Percentiles rank a stretch among this genome's conserved stretches.
Evolutionary conservation across 2,329 filamentous ascomycete species (phyloP).

Genomic region (Ophiobolus disseminans): DNA sequence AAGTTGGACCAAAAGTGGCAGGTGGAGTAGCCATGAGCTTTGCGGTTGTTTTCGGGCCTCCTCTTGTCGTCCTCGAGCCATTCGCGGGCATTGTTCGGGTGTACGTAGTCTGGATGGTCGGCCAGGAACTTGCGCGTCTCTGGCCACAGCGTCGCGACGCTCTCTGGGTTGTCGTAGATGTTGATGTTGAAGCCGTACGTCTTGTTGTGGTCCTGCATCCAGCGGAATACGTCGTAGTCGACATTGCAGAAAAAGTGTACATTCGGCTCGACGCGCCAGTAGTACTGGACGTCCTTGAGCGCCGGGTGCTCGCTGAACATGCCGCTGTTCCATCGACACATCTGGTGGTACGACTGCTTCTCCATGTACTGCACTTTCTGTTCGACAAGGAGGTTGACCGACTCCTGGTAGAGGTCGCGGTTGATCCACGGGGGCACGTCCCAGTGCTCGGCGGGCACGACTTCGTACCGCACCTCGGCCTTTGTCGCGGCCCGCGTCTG

Average conservation of each 20-base stretch:
- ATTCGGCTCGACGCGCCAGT: constrained; percentile 98
- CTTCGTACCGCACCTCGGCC: constrained; percentile 83
- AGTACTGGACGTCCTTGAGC: constrained; percentile 81
- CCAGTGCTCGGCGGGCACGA: constrained; percentile 97
- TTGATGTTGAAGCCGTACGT: constrained; percentile 99
- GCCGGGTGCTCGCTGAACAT: constrained; percentile 97
- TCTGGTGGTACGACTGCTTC: constrained; percentile 93
- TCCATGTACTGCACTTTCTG: constrained; percentile 89
- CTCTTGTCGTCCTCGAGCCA: constrained; percentile 83
- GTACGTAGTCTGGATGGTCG: constrained; percentile 80
- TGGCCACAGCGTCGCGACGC: constrained; percentile 91
- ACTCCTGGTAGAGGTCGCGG: constrained; percentile 82
- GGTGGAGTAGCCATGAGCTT: constrained; percentile 92
- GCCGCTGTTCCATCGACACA: constrained; percentile 99
- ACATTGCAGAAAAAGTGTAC: constrained; percentile 99
- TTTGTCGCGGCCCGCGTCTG: constrained; percentile 83
- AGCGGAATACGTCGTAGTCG: constrained; percentile 97
- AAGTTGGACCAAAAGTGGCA: constrained; percentile 99
- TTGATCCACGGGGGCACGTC: constrained; percentile 91
- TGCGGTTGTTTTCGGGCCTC: constrained; percentile 78
- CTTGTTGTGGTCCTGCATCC: constrained; percentile 98
- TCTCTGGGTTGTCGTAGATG: constrained; percentile 89
- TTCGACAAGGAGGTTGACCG: constrained; percentile 80
- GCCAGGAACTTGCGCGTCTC: constrained; percentile 90
- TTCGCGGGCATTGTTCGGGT: constrained; percentile 81